phyloP scores from a whole-genome alignment of 2,329 filamentous ascomycete genomes.

The Aspergillus carbonarius region DNA sequence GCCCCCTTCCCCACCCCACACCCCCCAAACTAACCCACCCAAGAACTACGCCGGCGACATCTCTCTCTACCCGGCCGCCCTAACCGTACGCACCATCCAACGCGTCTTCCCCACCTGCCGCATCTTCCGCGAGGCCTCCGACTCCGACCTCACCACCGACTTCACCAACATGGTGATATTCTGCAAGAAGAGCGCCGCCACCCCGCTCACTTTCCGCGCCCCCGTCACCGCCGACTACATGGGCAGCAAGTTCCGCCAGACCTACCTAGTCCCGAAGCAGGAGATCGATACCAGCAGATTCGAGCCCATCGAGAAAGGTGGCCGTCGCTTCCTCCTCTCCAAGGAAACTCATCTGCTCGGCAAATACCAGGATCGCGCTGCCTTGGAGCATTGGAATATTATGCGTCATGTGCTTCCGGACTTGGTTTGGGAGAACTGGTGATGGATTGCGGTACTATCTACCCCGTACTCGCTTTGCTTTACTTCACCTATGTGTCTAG shows the following conservation, averaged over 20 bases:
- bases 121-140: conserved; percentile 76
- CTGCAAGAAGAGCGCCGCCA: conserved; percentile 65
- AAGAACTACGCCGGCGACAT: conserved; percentile 96
- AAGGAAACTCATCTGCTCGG: conserved; percentile 64
- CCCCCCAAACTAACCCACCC: neutral
- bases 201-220: conserved; percentile 63
- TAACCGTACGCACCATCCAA: conserved; percentile 79
- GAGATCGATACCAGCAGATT: conserved; percentile 59
- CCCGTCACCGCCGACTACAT: conserved; percentile 67
- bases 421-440: conserved; percentile 86
- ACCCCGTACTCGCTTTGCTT: too few species aligned
- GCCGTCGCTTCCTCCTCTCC: conserved; percentile 40
- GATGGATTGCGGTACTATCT: neutral
- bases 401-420: conserved; percentile 82
- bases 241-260: conserved; percentile 66
- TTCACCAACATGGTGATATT: conserved; percentile 98
- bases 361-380: conserved; percentile 72
- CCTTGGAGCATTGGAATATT: conserved; percentile 82
- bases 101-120: conserved; percentile 85
- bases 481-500: too few species aligned
- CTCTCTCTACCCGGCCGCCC: conserved; percentile 68
- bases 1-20: neutral
- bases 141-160: conserved; percentile 58
- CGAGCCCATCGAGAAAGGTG: conserved; percentile 44
- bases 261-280: conserved; percentile 69